Conservation (phyloP, 1,284 basidiomycete genomes). For the Irpex sp. region DNA sequence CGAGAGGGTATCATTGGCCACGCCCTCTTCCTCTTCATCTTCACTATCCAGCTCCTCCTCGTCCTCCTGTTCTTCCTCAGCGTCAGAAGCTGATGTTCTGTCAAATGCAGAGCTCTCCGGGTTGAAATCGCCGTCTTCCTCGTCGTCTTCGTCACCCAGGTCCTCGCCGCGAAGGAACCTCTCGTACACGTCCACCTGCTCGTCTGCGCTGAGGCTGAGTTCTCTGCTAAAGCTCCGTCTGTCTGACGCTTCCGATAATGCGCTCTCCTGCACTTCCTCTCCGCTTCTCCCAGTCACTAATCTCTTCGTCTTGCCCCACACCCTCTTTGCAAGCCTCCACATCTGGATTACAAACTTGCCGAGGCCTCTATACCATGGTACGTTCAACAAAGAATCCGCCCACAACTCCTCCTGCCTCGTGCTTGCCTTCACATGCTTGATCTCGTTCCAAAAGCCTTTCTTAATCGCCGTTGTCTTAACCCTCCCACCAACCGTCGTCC, state of each 20-base stretch:
- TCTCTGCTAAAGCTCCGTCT: neutral
- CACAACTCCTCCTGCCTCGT: constrained; percentile 34
- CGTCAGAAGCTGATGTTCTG: constrained; percentile 21
- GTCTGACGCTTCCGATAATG: neutral
- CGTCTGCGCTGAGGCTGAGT: constrained; percentile 5
- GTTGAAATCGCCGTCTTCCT: constrained; percentile 37
- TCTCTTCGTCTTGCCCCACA: neutral
- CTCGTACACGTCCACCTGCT: constrained; percentile 40
- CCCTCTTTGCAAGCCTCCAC: constrained; percentile 31
- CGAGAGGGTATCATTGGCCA: constrained; percentile 32
- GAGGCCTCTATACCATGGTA: constrained; percentile 46
- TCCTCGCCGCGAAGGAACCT: constrained; percentile 62
- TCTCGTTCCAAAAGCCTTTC: constrained; percentile 36
- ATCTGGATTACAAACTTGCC: constrained; percentile 31
- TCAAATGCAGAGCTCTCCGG: constrained; percentile 15
- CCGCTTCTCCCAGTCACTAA: neutral
- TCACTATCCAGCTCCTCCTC: constrained; percentile 12
- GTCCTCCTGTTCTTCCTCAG: constrained; percentile 22
- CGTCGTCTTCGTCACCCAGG: constrained; percentile 57
- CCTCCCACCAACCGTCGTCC: constrained; percentile 14
- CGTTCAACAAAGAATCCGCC: constrained; percentile 32
- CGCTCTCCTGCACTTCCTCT: constrained; percentile 4
- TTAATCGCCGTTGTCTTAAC: constrained; percentile 8
- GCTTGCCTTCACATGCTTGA: constrained; percentile 32
- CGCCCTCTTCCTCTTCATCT: constrained; percentile 20